These are phyloP conservation scores for Spathaspora passalidarum DNA, from an alignment of 805 yeast genomes.

Conservation along the genomic window DNA sequence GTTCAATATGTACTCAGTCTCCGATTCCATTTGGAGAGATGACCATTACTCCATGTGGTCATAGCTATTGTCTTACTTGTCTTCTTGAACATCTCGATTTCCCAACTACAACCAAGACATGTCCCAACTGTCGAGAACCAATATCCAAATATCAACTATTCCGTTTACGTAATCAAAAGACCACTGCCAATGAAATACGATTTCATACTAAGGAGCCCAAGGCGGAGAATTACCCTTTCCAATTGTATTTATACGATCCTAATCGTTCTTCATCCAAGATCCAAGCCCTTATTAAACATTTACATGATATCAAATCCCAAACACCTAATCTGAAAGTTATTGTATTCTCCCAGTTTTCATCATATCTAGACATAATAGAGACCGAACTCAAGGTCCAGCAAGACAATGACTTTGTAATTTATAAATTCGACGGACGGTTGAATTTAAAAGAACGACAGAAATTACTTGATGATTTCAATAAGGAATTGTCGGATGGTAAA, in stretches of 20 bases:
- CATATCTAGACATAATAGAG: conserved; percentile 74
- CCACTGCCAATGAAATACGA: conserved; percentile 23
- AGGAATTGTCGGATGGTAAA: conserved; percentile 22
- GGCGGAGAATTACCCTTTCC: conserved; percentile 22
- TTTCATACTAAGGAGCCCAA: conserved; percentile 21
- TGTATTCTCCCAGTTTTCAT: conserved; percentile 88
- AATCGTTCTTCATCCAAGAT: conserved; percentile 67
- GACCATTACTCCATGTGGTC: conserved; percentile 75
- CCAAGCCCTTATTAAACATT: conserved; percentile 61
- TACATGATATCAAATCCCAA: conserved; percentile 51
- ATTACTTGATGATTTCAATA: conserved; percentile 55
- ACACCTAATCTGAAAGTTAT: conserved; percentile 71
- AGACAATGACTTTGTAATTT: conserved; percentile 48
- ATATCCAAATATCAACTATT: conserved; percentile 51
- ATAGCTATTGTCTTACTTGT: conserved; percentile 73
- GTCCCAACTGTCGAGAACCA: conserved; percentile 73
- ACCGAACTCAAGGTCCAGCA: conserved; percentile 45
- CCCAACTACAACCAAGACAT: conserved; percentile 51
- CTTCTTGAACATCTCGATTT: conserved; percentile 70
- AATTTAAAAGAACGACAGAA: conserved; percentile 60
- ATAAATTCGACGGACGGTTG: conserved; percentile 82
- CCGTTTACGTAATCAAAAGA: conserved; percentile 31
- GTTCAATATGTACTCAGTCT: conserved; percentile 78
- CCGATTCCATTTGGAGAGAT: conserved; percentile 54
- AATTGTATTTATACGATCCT: conserved; percentile 44